phyloP scores from a whole-genome alignment of 2,329 filamentous ascomycete genomes.

The Aspergillus sp. region DNA sequence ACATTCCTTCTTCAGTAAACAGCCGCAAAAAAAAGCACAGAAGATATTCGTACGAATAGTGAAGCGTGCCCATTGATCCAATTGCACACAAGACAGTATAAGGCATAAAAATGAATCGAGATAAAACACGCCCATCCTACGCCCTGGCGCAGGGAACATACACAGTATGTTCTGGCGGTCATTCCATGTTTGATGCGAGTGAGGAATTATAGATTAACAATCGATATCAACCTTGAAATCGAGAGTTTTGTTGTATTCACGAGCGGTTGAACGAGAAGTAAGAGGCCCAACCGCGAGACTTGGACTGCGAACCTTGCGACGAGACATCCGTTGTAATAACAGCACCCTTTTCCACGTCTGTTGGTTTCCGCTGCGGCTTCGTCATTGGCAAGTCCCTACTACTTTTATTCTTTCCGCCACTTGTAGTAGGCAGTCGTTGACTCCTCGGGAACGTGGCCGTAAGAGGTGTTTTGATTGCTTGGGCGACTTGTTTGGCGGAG shows the following conservation, averaged over 20 bases:
- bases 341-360: constrained; percentile 15
- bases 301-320: neutral
- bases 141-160: neutral
- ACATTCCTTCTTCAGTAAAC: neutral
- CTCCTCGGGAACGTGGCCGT: constrained; percentile 16
- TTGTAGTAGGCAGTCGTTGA: neutral
- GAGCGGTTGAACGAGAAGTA: constrained; percentile 14
- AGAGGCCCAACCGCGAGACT: constrained; percentile 13
- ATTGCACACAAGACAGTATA: neutral
- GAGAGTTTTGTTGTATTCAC: neutral
- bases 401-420: neutral
- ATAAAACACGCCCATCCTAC: neutral
- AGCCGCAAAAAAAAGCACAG: neutral
- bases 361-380: neutral
- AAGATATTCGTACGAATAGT: neutral
- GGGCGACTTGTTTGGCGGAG: constrained; percentile 15
- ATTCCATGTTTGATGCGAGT: neutral
- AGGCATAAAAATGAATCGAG: neutral
- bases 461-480: constrained; percentile 17
- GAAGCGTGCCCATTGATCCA: neutral
- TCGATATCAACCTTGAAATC: neutral
- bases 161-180: neutral
- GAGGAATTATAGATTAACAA: too few relatives aligned
- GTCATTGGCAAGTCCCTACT: neutral
- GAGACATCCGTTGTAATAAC: neutral